A percentile compares a stretch with the other conserved stretches of the same genome.
Conservation (phyloP, 352 stramenopile species). For the Pseudoperonospora humuli region DNA sequence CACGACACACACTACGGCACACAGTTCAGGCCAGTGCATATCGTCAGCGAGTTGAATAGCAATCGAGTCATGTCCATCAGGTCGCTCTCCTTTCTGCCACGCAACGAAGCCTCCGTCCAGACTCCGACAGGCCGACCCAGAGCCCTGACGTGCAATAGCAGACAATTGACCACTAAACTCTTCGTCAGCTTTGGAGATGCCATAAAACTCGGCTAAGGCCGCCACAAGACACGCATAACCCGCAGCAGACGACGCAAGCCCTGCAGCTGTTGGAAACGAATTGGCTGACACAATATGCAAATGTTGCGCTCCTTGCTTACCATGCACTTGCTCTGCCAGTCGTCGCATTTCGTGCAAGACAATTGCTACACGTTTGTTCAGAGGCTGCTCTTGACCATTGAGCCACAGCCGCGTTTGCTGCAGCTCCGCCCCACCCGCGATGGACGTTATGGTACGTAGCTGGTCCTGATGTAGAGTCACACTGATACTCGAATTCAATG, state of each 20-base stretch:
- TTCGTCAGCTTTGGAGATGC: conserved; percentile 81
- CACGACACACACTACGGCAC: conserved; percentile 94
- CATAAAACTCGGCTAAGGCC: conserved; percentile 85
- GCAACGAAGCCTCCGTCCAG: conserved; percentile 96
- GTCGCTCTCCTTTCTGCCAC: conserved; percentile 86
- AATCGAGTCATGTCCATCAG: conserved; percentile 65
- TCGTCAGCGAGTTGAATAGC: conserved; percentile 78
- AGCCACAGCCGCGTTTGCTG: conserved; percentile 91
- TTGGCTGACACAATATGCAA: conserved; percentile 95
- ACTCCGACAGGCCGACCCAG: conserved; percentile 92
- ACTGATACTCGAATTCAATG: conserved; percentile 95
- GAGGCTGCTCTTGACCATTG: conserved; percentile 87
- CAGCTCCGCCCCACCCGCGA: conserved; percentile 61
- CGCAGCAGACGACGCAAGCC: conserved; percentile 94
- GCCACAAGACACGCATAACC: conserved; percentile 94
- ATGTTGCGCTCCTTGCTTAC: conserved; percentile 21
- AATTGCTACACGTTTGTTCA: conserved; percentile 77
- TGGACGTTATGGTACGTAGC: conserved; percentile 92
- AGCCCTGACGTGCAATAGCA: conserved; percentile 92
- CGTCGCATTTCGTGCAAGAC: conserved; percentile 64
- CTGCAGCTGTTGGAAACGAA: conserved; percentile 97
- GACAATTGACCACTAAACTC: conserved; percentile 86
- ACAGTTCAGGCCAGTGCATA: conserved; percentile 90
- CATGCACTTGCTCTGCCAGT: conserved; percentile 21
- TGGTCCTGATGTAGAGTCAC: conserved; percentile 95